Base-by-base conservation (phyloP, 2,329 filamentous ascomycete genomes). In the Monilinia fructigena region DNA sequence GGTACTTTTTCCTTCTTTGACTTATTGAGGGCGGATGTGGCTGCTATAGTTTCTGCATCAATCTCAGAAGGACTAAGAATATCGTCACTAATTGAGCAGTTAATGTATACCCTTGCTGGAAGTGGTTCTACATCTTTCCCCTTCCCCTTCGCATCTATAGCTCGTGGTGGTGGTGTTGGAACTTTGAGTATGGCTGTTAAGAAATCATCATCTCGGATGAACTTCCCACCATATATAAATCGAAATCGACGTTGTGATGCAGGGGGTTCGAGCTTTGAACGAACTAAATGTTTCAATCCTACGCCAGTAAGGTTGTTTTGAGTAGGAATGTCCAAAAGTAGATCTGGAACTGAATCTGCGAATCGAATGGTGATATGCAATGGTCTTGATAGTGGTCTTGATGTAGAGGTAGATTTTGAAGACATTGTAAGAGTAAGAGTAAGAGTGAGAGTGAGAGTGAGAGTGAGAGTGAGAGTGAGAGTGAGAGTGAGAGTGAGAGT, bases 331-430 rank as follows among this genome's bases (percentile, higher is more conserved):
- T 92, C 87, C 68, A 98, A 85, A 52, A 89, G 85, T 50, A 97
- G 85, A 77, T 98, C 95, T 20, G 92, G 89, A 66, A 94, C 85
- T 1, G 92, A 88, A 68, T 89, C 88, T 63, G 92, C 92, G 84
- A 99, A 98, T 77, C 94, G 93, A 77, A 98, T 89, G 48, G 91
- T 94, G 55, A 98, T 83, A 74, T 90, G 87, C 66, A 97, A 82
- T 45, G 83, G 53, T 35, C 28, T 65, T 23, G 61, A 64, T 28
- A 20, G 45, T 53, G 50, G 16, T 16, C 14, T 42, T 55, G 63
- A 26, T 54, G 20, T 14, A 31, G 63, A 47, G 23, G 18, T 61
- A 26, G 12, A 4, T 28, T 63, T 63, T 38, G 65, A 63, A 63
- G 65, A 18, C 59, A 63, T 66, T 45, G 52, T 28, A 28, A 23